Conservation (phyloP, 2,329 filamentous ascomycete species). For the Trichophyton verrucosum region DNA sequence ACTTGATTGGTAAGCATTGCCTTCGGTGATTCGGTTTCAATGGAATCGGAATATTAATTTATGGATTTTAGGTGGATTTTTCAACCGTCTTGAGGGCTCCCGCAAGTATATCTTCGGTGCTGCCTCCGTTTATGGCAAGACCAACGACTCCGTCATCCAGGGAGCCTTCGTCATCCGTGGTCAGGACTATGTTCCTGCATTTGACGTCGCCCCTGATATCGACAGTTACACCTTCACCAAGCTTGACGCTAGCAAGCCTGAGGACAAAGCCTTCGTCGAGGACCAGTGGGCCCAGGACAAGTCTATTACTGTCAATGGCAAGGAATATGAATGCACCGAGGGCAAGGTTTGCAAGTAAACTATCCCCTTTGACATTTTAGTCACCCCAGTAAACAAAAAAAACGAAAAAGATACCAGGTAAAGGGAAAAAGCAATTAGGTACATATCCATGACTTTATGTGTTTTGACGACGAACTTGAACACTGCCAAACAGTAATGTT, state of each 20-base stretch:
- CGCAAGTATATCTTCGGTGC: constrained; percentile 97
- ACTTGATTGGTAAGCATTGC: constrained; percentile 61
- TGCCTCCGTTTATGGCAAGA: constrained; percentile 74
- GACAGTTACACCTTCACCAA: constrained; percentile 96
- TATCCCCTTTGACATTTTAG: background rate
- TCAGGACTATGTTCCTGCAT: constrained; percentile 71
- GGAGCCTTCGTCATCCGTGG: constrained; percentile 94
- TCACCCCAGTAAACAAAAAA: background rate
- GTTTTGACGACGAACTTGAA: background rate
- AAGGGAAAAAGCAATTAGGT: background rate
- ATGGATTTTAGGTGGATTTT: constrained; percentile 59
- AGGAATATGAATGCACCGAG: constrained; percentile 76
- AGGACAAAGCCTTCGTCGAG: constrained; percentile 76
- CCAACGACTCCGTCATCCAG: constrained; percentile 80
- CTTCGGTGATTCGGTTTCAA: background rate
- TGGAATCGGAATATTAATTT: background rate
- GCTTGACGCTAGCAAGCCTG: constrained; percentile 76
- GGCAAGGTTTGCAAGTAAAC: constrained; percentile 99
- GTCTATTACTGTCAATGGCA: constrained; percentile 65
- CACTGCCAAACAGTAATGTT: background rate
- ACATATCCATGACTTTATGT: background rate
- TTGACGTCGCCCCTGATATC: constrained; percentile 92
- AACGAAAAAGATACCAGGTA: background rate
- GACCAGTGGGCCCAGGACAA: constrained; percentile 89
- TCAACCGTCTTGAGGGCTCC: constrained; percentile 88